Percentiles rank a stretch among this genome's conserved stretches.
Conservation (phyloP, 495 filamentous ascomycete genomes). For the Neurospora sp. region DNA sequence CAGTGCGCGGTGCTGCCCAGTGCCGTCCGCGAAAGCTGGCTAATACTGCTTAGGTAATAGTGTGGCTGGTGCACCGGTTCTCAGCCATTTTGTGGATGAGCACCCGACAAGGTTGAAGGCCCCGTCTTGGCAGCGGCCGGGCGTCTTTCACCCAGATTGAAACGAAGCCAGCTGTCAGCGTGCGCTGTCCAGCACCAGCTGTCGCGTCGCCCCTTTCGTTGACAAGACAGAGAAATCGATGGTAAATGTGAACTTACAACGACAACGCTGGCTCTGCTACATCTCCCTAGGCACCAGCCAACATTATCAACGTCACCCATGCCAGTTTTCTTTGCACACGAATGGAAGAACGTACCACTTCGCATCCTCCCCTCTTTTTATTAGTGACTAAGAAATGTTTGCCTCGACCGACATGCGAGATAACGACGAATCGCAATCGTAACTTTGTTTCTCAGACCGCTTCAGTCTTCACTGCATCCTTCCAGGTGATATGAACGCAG, state of each 20-base stretch:
- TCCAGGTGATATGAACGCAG: neutral
- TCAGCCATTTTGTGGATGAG: neutral
- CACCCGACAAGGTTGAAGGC: neutral
- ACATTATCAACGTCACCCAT: neutral
- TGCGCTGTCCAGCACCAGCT: neutral
- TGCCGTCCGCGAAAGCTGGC: conserved; percentile 1
- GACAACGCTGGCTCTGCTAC: neutral
- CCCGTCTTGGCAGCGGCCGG: neutral
- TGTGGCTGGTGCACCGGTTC: conserved; percentile 5
- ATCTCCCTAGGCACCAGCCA: neutral
- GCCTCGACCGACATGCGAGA: neutral
- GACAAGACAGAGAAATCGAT: neutral
- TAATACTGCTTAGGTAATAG: conserved; percentile 6
- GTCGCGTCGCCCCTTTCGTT: neutral
- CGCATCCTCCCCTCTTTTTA: neutral
- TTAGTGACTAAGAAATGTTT: neutral
- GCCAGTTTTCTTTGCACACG: neutral
- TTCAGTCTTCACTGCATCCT: neutral
- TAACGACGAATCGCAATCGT: neutral
- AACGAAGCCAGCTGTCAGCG: neutral
- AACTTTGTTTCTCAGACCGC: neutral
- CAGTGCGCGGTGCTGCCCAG: conserved; percentile 1
- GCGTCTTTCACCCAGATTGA: neutral
- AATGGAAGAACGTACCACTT: neutral
- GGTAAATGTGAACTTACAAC: neutral